These are phyloP conservation scores for Thelephora ganbajun DNA, from an alignment of 768 basidiomycete genomes.

Conservation along the genomic window DNA sequence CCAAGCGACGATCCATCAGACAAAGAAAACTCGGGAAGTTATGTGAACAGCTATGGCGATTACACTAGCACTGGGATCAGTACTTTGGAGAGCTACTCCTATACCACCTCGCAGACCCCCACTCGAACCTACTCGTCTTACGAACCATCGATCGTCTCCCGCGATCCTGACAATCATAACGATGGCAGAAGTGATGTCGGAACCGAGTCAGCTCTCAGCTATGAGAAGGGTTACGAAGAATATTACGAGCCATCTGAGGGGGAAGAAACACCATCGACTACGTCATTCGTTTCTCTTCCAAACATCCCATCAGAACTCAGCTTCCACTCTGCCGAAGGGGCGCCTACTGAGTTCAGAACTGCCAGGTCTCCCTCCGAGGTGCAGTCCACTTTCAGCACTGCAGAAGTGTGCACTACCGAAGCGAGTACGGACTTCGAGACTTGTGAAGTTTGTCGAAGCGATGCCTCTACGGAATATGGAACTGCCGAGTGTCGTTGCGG, in stretches of 20 bases:
- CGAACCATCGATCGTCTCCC: not conserved
- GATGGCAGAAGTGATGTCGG: not conserved
- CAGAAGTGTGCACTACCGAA: conserved; percentile 24
- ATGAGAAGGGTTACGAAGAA: too few relatives aligned
- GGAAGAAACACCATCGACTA: conserved; percentile 9
- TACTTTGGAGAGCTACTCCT: conserved; percentile 15
- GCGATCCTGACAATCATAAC: not conserved
- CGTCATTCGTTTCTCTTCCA: conserved; percentile 43
- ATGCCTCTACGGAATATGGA: conserved; percentile 29
- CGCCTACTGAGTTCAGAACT: conserved; percentile 22
- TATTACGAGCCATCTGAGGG: too few relatives aligned
- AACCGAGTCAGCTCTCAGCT: not conserved
- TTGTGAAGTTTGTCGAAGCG: conserved; percentile 31
- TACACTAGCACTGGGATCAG: conserved; percentile 8
- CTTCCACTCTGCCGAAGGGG: conserved; percentile 25
- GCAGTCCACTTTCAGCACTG: conserved; percentile 30
- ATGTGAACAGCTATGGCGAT: conserved; percentile 8
- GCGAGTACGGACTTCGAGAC: conserved; percentile 36
- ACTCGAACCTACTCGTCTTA: conserved; percentile 6
- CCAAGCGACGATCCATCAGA: conserved; percentile 36
- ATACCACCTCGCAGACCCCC: conserved; percentile 7
- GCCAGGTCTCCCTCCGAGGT: conserved; percentile 19
- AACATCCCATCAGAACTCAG: conserved; percentile 44
- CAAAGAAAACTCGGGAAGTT: conserved; percentile 36
- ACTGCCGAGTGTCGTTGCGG: conserved; percentile 28